A percentile compares a stretch with the other conserved stretches of the same genome.
phyloP scores from a whole-genome alignment of 1,139 yeast genomes.

The Chernovozyma aurita region DNA sequence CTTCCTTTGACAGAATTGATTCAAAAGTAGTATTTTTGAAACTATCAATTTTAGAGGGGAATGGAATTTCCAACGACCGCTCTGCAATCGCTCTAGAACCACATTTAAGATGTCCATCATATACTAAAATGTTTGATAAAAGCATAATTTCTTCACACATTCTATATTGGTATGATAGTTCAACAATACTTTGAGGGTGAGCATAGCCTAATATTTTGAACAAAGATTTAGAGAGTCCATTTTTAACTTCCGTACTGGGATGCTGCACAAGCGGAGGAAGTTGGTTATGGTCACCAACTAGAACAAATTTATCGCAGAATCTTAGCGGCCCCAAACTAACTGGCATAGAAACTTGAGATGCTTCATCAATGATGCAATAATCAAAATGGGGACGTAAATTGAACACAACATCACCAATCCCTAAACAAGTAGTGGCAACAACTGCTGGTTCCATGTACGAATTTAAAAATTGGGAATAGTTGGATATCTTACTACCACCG shows the following conservation, averaged over 20 bases:
- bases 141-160: slow-evolving; percentile 91
- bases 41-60: slow-evolving; percentile 18
- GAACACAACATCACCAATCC: slow-evolving; percentile 63
- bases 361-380: slow-evolving; percentile 93
- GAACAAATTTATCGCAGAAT: slow-evolving; percentile 69
- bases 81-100: slow-evolving; percentile 64
- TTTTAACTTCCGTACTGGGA: slow-evolving; percentile 46
- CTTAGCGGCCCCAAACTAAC: slow-evolving; percentile 84
- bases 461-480: slow-evolving; percentile 38
- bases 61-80: slow-evolving; percentile 48
- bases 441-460: slow-evolving; percentile 58
- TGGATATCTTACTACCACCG: slow-evolving; percentile 29
- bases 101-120: slow-evolving; percentile 70
- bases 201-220: slow-evolving; percentile 68
- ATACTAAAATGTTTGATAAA: slow-evolving; percentile 74
- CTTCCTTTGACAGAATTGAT: slow-evolving; percentile 3
- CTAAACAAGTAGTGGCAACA: slow-evolving; percentile 87
- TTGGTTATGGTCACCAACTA: slow-evolving; percentile 95
- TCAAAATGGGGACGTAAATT: slow-evolving; percentile 62
- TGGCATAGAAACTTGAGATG: slow-evolving; percentile 92
- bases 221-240: slow-evolving; percentile 73
- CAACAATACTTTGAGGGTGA: slow-evolving; percentile 69
- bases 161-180: slow-evolving; percentile 79
- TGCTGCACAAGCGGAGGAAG: slow-evolving; percentile 79
- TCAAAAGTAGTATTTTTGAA: slow-evolving; percentile 6